phyloP scores from a whole-genome alignment of 2,329 filamentous ascomycete species.

The Cladosporium sp. region DNA sequence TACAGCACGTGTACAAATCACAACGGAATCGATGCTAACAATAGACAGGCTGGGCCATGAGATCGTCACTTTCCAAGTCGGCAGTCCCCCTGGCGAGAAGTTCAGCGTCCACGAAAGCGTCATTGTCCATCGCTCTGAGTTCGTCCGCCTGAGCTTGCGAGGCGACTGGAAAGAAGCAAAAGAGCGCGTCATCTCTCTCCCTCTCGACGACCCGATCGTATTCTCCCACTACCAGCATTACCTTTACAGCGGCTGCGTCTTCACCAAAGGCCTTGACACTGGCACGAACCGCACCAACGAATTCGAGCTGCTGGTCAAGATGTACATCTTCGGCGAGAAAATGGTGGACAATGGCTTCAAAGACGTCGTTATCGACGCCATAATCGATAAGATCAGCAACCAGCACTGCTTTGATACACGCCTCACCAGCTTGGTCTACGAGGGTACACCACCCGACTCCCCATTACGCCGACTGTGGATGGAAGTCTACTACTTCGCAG shows the following conservation, averaged over 20 bases:
- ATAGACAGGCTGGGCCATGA: neutral
- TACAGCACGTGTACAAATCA: neutral
- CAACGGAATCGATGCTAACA: neutral
- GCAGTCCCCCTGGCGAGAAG: neutral
- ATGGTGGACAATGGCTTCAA: constrained; percentile 20
- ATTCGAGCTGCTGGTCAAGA: constrained; percentile 10
- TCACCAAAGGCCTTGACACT: neutral
- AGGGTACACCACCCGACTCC: constrained; percentile 11
- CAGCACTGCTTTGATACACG: neutral
- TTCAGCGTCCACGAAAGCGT: constrained; percentile 11
- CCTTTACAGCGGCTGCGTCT: constrained; percentile 12
- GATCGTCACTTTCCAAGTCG: constrained; percentile 8
- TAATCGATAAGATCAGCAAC: constrained; percentile 11
- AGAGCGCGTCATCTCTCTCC: constrained; percentile 8
- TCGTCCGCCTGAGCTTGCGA: constrained; percentile 12
- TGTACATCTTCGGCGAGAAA: constrained; percentile 24
- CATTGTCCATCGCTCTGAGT: constrained; percentile 3
- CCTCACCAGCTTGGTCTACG: constrained; percentile 14
- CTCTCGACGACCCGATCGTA: constrained; percentile 1
- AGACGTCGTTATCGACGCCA: constrained; percentile 17
- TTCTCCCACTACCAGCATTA: constrained; percentile 19
- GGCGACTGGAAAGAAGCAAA: constrained; percentile 14
- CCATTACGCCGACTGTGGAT: constrained; percentile 15
- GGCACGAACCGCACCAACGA: neutral
- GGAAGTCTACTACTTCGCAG: constrained; percentile 16